Evolutionary conservation across 2,329 filamentous ascomycete species (phyloP).

Genomic region (Metarhizium sp.): DNA sequence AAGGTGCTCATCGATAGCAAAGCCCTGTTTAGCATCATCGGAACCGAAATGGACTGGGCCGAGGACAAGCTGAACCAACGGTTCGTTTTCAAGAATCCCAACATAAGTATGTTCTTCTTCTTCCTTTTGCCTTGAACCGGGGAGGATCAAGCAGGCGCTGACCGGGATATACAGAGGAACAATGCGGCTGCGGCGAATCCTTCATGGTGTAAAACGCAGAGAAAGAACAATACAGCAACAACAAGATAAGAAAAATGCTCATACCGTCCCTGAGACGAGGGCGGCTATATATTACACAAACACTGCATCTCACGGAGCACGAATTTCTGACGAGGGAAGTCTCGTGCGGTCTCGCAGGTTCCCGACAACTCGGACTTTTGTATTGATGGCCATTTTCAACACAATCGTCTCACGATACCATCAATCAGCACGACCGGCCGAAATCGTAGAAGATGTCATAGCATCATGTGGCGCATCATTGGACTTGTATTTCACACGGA

Average conservation of each 20-base stretch:
- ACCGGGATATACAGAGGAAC: constrained; percentile 57
- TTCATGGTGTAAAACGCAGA: constrained; percentile 61
- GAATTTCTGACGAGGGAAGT: background rate
- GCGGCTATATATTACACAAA: background rate
- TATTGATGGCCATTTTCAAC: background rate
- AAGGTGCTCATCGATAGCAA: constrained; percentile 96
- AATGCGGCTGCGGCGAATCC: constrained; percentile 93
- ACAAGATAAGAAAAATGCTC: background rate
- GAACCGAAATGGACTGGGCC: constrained; percentile 98
- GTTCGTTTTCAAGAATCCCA: constrained; percentile 94
- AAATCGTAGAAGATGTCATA: background rate
- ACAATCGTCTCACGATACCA: background rate
- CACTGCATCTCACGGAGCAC: background rate
- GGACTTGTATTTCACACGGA: background rate
- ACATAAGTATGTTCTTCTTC: constrained; percentile 72
- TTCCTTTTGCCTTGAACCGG: constrained; percentile 6
- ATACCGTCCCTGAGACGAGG: background rate
- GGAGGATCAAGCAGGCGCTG: constrained; percentile 18
- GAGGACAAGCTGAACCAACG: constrained; percentile 89
- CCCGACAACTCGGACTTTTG: background rate
- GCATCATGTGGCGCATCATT: constrained; percentile 3
- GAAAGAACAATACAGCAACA: background rate
- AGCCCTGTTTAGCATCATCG: constrained; percentile 94
- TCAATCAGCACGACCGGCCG: background rate
- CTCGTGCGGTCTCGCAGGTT: too few species aligned